These are phyloP conservation scores for Apodospora peruviana DNA, from an alignment of 495 filamentous ascomycete genomes.

Conservation along the genomic window DNA sequence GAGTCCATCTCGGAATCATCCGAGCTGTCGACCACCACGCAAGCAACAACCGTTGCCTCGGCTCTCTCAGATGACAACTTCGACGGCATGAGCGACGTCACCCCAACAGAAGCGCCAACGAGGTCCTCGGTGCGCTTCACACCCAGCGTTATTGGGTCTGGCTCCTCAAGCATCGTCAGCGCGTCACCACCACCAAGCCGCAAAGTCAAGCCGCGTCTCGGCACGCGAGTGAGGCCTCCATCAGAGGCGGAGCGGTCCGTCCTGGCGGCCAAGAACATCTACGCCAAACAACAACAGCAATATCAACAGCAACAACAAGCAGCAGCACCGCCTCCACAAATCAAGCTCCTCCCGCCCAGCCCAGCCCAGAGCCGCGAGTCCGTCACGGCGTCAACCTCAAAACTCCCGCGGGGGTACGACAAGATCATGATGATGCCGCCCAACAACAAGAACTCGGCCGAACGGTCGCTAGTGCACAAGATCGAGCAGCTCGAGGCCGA, in stretches of 20 bases:
- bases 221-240: constrained; percentile 19
- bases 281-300: no score
- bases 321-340: constrained; percentile 28
- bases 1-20: constrained; percentile 40
- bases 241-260: constrained; percentile 18
- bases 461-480: constrained; percentile 27
- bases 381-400: neutral
- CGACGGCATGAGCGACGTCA: constrained; percentile 20
- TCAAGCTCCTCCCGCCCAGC: constrained; percentile 20
- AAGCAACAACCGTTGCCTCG: constrained; percentile 33
- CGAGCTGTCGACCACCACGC: constrained; percentile 39
- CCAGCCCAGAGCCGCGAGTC: constrained; percentile 5
- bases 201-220: constrained; percentile 28
- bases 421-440: constrained; percentile 12
- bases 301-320: no score
- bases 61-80: constrained; percentile 23
- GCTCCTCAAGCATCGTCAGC: constrained; percentile 21
- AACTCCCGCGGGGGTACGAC: constrained; percentile 16
- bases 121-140: constrained; percentile 27
- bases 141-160: constrained; percentile 26
- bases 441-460: neutral
- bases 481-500: constrained; percentile 39
- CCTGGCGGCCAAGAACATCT: constrained; percentile 17
- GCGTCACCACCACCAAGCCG: constrained; percentile 19
- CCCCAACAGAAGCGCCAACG: constrained; percentile 23